Percentiles rank a stretch among this genome's conserved stretches.
Evolutionary conservation across 2,329 filamentous ascomycete species (phyloP).

Genomic region (Hirsutella minnesotensis): DNA sequence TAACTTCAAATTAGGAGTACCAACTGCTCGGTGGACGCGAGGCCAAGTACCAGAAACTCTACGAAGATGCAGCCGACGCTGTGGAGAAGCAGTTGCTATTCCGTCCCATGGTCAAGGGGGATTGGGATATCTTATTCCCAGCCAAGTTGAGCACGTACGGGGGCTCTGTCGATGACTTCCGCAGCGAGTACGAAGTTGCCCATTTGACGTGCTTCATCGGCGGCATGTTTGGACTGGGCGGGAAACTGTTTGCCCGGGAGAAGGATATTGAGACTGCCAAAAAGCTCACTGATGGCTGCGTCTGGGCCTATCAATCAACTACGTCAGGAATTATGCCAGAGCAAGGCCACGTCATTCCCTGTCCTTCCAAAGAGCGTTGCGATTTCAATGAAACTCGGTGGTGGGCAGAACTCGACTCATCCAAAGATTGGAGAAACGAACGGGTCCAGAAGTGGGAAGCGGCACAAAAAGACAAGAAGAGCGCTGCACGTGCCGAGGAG

Average conservation of each 20-base stretch:
- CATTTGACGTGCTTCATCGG: slow-evolving; percentile 59
- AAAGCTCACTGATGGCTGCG: slow-evolving; percentile 55
- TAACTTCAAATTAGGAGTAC: slow-evolving; percentile 36
- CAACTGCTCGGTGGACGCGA: slow-evolving; percentile 65
- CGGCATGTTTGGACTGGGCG: slow-evolving; percentile 57
- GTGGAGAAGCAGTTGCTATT: slow-evolving; percentile 66
- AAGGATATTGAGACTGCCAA: slow-evolving; percentile 51
- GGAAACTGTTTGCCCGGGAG: slow-evolving; percentile 46
- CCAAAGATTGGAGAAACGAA: slow-evolving; percentile 27
- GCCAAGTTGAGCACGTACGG: slow-evolving; percentile 44
- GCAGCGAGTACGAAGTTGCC: slow-evolving; percentile 46
- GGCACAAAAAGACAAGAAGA: slow-evolving; percentile 21
- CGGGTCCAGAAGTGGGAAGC: slow-evolving; percentile 33
- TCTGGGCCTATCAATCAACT: slow-evolving; percentile 55
- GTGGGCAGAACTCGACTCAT: slow-evolving; percentile 35
- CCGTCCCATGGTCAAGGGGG: slow-evolving; percentile 58
- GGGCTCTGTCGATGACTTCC: slow-evolving; percentile 24
- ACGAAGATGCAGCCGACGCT: slow-evolving; percentile 54
- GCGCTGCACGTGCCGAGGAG: slow-evolving; percentile 13
- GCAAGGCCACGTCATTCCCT: slow-evolving; percentile 29
- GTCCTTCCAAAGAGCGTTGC: slow-evolving; percentile 33
- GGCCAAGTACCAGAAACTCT: slow-evolving; percentile 60
- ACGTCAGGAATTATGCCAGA: slow-evolving; percentile 56
- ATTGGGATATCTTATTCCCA: slow-evolving; percentile 62
- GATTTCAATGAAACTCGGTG: slow-evolving; percentile 39